Percentiles rank a stretch among this genome's conserved stretches.
Conservation (phyloP, 805 yeast genomes). For the Pichia gijzeniarum region DNA sequence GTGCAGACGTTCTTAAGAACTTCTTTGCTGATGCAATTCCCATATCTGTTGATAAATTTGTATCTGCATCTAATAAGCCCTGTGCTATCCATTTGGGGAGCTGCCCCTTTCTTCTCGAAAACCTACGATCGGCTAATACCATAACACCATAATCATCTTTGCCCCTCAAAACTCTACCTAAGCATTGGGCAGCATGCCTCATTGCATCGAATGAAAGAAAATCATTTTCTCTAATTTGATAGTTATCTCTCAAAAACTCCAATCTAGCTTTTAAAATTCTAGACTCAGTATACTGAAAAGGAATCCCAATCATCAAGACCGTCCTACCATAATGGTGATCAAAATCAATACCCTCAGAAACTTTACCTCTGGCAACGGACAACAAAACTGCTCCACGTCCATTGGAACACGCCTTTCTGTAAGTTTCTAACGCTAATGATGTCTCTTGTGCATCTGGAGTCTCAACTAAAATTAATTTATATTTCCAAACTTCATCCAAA, state of each 20-base stretch:
- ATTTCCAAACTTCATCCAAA: constrained; percentile 96
- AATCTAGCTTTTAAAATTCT: constrained; percentile 91
- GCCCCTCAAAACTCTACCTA: constrained; percentile 95
- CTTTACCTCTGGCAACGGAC: constrained; percentile 98
- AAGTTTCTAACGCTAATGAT: constrained; percentile 88
- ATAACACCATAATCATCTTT: constrained; percentile 98
- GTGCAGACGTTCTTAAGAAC: constrained; percentile 88
- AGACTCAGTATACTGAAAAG: constrained; percentile 97
- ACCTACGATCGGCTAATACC: constrained; percentile 95
- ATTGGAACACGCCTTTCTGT: constrained; percentile 91
- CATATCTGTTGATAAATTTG: constrained; percentile 93
- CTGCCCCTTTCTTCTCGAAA: constrained; percentile 77
- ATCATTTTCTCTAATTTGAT: constrained; percentile 88
- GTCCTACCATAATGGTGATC: constrained; percentile 98
- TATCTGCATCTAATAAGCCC: constrained; percentile 85
- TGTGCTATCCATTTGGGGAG: constrained; percentile 97
- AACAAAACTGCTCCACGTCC: constrained; percentile 96
- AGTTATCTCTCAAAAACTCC: constrained; percentile 89
- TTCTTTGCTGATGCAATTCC: constrained; percentile 92
- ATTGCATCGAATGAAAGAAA: constrained; percentile 96
- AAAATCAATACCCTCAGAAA: constrained; percentile 98
- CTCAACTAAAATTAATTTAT: constrained; percentile 88
- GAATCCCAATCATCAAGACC: constrained; percentile 97
- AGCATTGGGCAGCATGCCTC: constrained; percentile 99
- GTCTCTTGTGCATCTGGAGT: constrained; percentile 99